A percentile compares a stretch with the other conserved stretches of the same genome.
Conservation (phyloP, 2,329 filamentous ascomycete species). For the Pseudogymnoascus sp. region DNA sequence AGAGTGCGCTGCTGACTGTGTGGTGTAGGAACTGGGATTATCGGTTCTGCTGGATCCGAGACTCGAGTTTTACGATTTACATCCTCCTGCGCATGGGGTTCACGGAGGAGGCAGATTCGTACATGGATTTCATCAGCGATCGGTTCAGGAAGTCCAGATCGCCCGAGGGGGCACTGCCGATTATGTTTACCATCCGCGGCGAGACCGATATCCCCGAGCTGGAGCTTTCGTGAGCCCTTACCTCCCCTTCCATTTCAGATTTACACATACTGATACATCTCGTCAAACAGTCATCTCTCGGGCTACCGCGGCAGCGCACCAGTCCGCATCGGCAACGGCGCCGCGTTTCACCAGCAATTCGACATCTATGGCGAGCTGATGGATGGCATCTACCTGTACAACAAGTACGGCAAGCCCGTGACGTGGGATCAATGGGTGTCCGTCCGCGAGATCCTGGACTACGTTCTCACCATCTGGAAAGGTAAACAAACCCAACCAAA, state of each 20-base stretch:
- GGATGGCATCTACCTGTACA: slow-evolving; percentile 70
- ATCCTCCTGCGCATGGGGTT: slow-evolving; percentile 70
- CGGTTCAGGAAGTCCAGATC: slow-evolving; percentile 55
- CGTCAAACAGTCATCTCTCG: slow-evolving; percentile 47
- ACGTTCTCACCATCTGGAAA: slow-evolving; percentile 59
- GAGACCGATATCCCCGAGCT: slow-evolving; percentile 66
- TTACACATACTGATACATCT: slow-evolving; percentile 9
- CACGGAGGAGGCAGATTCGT: slow-evolving; percentile 65
- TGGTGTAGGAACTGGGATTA: slow-evolving; percentile 56
- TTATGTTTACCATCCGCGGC: slow-evolving; percentile 75
- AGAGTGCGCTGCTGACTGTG: not conserved
- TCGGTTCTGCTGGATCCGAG: slow-evolving; percentile 70
- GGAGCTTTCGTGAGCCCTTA: slow-evolving; percentile 40
- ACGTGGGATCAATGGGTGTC: slow-evolving; percentile 70
- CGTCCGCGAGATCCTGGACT: slow-evolving; percentile 61
- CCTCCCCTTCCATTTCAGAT: not conserved
- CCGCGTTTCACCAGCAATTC: slow-evolving; percentile 67
- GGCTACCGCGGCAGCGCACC: slow-evolving; percentile 64
- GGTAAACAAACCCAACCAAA: slow-evolving; percentile 35
- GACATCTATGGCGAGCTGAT: slow-evolving; percentile 75
- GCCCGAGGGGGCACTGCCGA: slow-evolving; percentile 56
- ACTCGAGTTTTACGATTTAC: slow-evolving; percentile 71
- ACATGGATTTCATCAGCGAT: slow-evolving; percentile 70
- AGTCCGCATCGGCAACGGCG: slow-evolving; percentile 69
- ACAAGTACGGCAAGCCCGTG: slow-evolving; percentile 70